These are phyloP conservation scores for Penicillium sp. DNA, from an alignment of 2,329 filamentous ascomycete genomes.

Conservation along the genomic window DNA sequence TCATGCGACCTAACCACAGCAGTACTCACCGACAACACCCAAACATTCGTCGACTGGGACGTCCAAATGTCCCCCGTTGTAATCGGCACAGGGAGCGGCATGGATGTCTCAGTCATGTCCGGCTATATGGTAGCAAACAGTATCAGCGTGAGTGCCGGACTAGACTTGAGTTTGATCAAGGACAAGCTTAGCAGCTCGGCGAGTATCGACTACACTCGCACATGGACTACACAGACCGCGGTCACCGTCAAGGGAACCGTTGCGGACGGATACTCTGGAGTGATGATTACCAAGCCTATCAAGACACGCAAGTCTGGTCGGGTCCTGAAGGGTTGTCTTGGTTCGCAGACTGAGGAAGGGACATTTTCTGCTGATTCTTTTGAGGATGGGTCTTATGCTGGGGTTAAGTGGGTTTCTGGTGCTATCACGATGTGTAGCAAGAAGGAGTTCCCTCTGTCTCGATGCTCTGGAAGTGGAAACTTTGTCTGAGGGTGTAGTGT, in stretches of 20 bases:
- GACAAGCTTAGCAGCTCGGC: conserved; percentile 4
- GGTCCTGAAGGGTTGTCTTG: conserved; percentile 6
- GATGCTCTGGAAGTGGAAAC: conserved; percentile 6
- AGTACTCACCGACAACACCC: conserved; percentile 4
- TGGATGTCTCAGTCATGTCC: conserved; percentile 9
- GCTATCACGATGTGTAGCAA: conserved; percentile 8
- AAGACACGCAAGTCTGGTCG: conserved; percentile 7
- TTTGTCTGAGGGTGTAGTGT: conserved; percentile 7
- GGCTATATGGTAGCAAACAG: conserved; percentile 5
- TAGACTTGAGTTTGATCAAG: conserved; percentile 2
- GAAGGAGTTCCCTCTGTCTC: conserved; percentile 10
- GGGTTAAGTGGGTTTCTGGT: conserved; percentile 8
- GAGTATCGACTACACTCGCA: conserved; percentile 5
- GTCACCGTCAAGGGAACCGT: conserved; percentile 10
- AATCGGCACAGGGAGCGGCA: conserved; percentile 4
- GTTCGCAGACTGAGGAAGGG: conserved; percentile 3
- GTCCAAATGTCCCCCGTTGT: conserved; percentile 11
- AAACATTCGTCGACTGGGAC: conserved; percentile 10
- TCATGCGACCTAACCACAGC: conserved; percentile 4
- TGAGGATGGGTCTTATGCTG: conserved; percentile 7
- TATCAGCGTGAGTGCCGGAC: conserved; percentile 1
- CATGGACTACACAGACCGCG: conserved; percentile 9
- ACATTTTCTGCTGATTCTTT: conserved; percentile 10
- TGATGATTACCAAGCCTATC: conserved; percentile 11
- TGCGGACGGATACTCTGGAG: conserved; percentile 6